phyloP scores from a whole-genome alignment of 2,329 filamentous ascomycete genomes.

The Fusarium ramigenum region DNA sequence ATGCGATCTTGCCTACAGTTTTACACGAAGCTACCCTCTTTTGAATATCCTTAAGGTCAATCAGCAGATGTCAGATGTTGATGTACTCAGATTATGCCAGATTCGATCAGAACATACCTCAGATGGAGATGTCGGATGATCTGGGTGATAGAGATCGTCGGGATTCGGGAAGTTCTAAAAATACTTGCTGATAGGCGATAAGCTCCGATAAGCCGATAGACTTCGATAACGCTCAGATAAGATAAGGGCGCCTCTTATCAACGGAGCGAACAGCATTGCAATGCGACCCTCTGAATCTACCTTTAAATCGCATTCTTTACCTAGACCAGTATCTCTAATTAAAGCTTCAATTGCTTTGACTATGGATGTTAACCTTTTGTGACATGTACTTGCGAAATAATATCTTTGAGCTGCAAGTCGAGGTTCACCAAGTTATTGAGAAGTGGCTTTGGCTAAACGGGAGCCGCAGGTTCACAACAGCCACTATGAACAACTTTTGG shows the following conservation, averaged over 20 bases:
- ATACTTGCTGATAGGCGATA: background rate
- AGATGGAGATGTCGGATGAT: background rate
- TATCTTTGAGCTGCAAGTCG: too few relatives aligned
- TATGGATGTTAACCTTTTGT: too few relatives aligned
- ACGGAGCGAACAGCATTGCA: background rate
- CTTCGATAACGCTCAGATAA: background rate
- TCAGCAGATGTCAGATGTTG: conserved; percentile 1
- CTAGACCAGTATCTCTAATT: too few relatives aligned
- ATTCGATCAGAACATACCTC: background rate
- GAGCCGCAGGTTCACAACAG: too few relatives aligned
- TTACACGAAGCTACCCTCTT: background rate
- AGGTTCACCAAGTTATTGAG: too few relatives aligned
- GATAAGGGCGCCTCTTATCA: background rate
- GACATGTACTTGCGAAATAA: background rate
- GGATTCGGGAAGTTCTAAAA: background rate
- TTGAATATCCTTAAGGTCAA: background rate
- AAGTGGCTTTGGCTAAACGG: too few relatives aligned
- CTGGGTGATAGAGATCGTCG: background rate
- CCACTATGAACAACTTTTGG: background rate
- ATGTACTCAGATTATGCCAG: background rate
- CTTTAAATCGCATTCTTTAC: too few relatives aligned
- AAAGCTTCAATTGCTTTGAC: too few relatives aligned
- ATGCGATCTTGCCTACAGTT: background rate
- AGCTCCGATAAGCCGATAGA: background rate
- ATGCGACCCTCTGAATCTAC: background rate